Conservation (phyloP, 2,329 filamentous ascomycete species). For the Trichophyton rubrum region DNA sequence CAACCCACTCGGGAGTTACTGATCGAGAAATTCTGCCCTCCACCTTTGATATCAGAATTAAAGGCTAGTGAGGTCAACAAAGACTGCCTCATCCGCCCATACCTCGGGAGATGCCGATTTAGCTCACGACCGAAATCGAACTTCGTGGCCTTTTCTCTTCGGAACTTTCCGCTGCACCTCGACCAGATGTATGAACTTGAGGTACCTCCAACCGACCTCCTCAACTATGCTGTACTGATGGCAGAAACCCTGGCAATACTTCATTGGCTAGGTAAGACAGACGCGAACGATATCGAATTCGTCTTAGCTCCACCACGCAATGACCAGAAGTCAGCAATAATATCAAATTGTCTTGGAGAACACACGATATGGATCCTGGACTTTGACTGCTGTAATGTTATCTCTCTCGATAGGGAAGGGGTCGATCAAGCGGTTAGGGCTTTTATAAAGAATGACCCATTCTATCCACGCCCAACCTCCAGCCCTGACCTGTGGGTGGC, state of each 20-base stretch:
- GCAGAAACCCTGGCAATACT: conserved; percentile 40
- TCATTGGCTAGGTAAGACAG: conserved; percentile 38
- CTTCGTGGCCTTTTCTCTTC: conserved; percentile 27
- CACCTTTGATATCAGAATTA: conserved; percentile 17
- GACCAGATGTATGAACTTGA: conserved; percentile 39
- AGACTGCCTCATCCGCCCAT: conserved; percentile 41
- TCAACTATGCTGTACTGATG: conserved; percentile 34
- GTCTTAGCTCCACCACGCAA: conserved; percentile 30
- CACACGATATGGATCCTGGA: conserved; percentile 38
- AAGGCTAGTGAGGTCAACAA: conserved; percentile 23
- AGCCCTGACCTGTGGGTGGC: conserved; percentile 16
- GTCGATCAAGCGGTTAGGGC: conserved; percentile 32
- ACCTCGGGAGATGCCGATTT: conserved; percentile 32
- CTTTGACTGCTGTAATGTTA: conserved; percentile 32
- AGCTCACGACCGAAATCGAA: conserved; percentile 10
- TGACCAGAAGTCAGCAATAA: not conserved
- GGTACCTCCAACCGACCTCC: conserved; percentile 18
- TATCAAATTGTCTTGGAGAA: conserved; percentile 18
- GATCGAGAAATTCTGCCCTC: conserved; percentile 25
- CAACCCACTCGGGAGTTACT: conserved; percentile 19
- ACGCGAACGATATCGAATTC: conserved; percentile 46
- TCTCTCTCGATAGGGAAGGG: conserved; percentile 31
- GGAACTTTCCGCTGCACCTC: conserved; percentile 40
- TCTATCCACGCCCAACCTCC: conserved; percentile 33
- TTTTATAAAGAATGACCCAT: conserved; percentile 43